phyloP scores from a whole-genome alignment of 805 yeast genomes.

The Teunomyces tritomae region DNA sequence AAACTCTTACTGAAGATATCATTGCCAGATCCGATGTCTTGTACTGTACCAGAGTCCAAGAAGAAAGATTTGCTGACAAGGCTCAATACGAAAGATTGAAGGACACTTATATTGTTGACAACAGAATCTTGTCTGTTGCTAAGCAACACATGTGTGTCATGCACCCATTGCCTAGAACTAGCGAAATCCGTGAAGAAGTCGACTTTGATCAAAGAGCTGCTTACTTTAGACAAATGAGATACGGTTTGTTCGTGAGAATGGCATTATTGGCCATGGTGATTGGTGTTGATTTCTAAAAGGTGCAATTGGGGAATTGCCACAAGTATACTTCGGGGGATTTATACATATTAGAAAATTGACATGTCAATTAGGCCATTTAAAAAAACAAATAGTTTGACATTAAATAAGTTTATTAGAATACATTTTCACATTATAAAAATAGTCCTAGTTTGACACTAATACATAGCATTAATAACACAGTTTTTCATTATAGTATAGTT shows the following conservation, averaged over 20 bases:
- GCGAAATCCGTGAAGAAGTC: slow-evolving; percentile 95
- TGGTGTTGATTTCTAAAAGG: slow-evolving; percentile 74
- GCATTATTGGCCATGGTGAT: slow-evolving; percentile 97
- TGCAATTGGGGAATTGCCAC: slow-evolving; percentile 19
- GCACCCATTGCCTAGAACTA: slow-evolving; percentile 98
- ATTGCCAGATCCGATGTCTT: slow-evolving; percentile 89
- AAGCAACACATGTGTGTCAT: slow-evolving; percentile 97
- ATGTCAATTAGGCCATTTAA: neutral
- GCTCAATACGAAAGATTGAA: slow-evolving; percentile 83
- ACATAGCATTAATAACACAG: neutral
- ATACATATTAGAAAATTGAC: neutral
- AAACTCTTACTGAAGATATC: slow-evolving; percentile 76
- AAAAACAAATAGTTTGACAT: too few species aligned
- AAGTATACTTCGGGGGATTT: slow-evolving; percentile 1
- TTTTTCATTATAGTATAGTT: neutral
- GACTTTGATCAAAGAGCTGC: slow-evolving; percentile 99
- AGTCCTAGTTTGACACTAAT: neutral
- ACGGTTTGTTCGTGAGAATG: slow-evolving; percentile 98
- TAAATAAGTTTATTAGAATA: too few species aligned
- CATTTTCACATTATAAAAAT: too few species aligned
- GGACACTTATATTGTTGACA: slow-evolving; percentile 90
- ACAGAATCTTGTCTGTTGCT: slow-evolving; percentile 84
- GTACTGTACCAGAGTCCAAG: slow-evolving; percentile 97
- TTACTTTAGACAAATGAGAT: slow-evolving; percentile 98
- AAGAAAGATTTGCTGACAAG: slow-evolving; percentile 82